Conservation (phyloP, 1,284 basidiomycete genomes). For the Pyrrhoderma noxium region DNA sequence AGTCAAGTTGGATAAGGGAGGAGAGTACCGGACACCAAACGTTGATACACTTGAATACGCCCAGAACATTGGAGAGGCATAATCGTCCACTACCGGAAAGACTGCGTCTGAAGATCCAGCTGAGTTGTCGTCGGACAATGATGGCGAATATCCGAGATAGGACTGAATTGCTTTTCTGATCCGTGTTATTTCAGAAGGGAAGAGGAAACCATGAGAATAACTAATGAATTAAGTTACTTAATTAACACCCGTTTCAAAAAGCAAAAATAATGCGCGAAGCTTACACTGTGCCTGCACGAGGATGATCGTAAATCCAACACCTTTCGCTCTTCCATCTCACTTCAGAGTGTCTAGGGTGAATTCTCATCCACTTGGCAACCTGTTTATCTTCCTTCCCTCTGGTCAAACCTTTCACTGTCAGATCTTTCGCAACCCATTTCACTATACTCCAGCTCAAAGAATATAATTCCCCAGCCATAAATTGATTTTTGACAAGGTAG, state of each 20-base stretch:
- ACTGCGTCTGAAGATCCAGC: constrained; percentile 14
- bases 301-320: constrained; percentile 99
- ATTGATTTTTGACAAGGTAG: constrained; percentile 87
- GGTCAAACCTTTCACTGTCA: constrained; percentile 58
- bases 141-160: constrained; percentile 26
- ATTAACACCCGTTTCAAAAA: constrained; percentile 15
- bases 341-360: constrained; percentile 75
- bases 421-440: constrained; percentile 78
- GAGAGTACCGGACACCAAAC: constrained; percentile 75
- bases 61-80: constrained; percentile 35
- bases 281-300: constrained; percentile 84
- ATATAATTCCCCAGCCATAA: constrained; percentile 97
- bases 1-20: constrained; percentile 63
- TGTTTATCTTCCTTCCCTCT: constrained; percentile 93
- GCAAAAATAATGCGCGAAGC: constrained; percentile 26
- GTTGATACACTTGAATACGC: constrained; percentile 81
- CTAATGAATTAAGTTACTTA: constrained; percentile 32
- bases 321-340: constrained; percentile 89
- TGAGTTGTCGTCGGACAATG: constrained; percentile 6
- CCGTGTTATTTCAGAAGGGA: constrained; percentile 80
- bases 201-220: constrained; percentile 96
- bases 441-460: constrained; percentile 87
- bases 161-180: constrained; percentile 45
- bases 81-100: constrained; percentile 20
- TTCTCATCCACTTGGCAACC: constrained; percentile 88